phyloP scores from a whole-genome alignment of 2,329 filamentous ascomycete species.

The Fusarium sp. region DNA sequence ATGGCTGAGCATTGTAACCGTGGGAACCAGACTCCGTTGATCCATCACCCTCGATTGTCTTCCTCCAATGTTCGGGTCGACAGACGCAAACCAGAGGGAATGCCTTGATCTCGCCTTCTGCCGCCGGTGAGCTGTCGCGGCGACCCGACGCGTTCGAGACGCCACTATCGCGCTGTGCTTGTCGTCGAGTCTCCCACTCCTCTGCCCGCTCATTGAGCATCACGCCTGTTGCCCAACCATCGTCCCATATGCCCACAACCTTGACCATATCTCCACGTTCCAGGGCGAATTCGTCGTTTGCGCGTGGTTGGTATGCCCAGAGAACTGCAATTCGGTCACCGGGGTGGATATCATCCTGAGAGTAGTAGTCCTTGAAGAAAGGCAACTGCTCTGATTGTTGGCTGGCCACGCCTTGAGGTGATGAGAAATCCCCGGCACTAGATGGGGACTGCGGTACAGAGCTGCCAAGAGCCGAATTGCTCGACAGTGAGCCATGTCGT shows the following conservation, averaged over 20 bases:
- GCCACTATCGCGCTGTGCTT: slow-evolving; percentile 89
- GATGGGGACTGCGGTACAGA: slow-evolving; percentile 80
- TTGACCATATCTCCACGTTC: slow-evolving; percentile 98
- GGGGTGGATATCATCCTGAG: slow-evolving; percentile 93
- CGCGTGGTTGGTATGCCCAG: slow-evolving; percentile 97
- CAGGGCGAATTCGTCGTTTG: slow-evolving; percentile 90
- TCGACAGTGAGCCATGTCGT: slow-evolving; percentile 89
- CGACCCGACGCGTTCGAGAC: slow-evolving; percentile 82
- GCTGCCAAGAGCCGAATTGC: slow-evolving; percentile 78
- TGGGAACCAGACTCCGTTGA: slow-evolving; percentile 72
- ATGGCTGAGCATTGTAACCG: slow-evolving; percentile 40
- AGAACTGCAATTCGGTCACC: slow-evolving; percentile 90
- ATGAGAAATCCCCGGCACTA: slow-evolving; percentile 81
- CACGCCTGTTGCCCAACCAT: slow-evolving; percentile 97
- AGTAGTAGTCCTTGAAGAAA: slow-evolving; percentile 99
- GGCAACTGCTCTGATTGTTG: slow-evolving; percentile 95
- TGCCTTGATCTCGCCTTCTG: slow-evolving; percentile 88
- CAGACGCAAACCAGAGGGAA: slow-evolving; percentile 98
- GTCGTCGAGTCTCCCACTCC: slow-evolving; percentile 83
- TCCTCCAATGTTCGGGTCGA: slow-evolving; percentile 93
- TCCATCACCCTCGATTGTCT: slow-evolving; percentile 91
- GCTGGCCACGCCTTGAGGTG: slow-evolving; percentile 83
- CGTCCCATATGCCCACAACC: slow-evolving; percentile 98
- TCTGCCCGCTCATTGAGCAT: slow-evolving; percentile 85
- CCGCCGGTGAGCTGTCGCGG: slow-evolving; percentile 70